These are phyloP conservation scores for Penicillium oxalicum DNA, from an alignment of 2,329 filamentous ascomycete genomes.

Conservation along the genomic window DNA sequence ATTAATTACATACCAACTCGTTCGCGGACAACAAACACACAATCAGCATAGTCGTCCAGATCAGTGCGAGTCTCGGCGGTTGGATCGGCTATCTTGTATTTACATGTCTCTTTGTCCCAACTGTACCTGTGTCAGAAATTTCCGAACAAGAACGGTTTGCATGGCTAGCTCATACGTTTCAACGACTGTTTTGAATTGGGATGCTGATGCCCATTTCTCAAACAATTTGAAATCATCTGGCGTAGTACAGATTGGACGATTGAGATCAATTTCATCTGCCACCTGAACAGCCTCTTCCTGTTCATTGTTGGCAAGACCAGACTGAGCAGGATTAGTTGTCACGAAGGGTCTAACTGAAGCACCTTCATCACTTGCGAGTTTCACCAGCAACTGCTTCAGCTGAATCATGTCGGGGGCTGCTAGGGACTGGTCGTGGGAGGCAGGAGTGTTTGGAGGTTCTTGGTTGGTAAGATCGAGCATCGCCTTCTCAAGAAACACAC, in stretches of 20 bases:
- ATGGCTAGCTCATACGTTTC: not conserved
- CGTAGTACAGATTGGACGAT: not conserved
- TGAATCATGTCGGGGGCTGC: constrained; percentile 3
- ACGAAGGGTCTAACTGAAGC: not conserved
- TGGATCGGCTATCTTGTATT: constrained; percentile 24
- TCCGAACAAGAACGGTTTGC: constrained; percentile 2
- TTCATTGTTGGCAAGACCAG: not conserved
- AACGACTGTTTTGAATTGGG: not conserved
- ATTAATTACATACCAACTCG: constrained; percentile 14
- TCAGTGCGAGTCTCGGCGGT: constrained; percentile 8
- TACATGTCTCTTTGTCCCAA: constrained; percentile 21
- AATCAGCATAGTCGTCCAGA: constrained; percentile 16
- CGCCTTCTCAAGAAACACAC: not conserved
- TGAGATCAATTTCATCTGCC: not conserved
- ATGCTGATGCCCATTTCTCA: not conserved
- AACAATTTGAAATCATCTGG: constrained; percentile 1
- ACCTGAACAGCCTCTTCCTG: not conserved
- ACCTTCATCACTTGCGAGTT: not conserved
- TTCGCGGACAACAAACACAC: constrained; percentile 19
- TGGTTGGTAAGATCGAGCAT: too few species aligned
- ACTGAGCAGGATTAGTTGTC: not conserved
- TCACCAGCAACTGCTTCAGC: constrained; percentile 1
- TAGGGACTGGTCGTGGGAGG: too few species aligned
- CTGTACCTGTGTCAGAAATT: constrained; percentile 11
- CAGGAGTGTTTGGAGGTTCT: too few species aligned